Percentiles rank a stretch among this genome's conserved stretches.
Conservation (phyloP, 768 basidiomycete species). For the Lentinula edodes region DNA sequence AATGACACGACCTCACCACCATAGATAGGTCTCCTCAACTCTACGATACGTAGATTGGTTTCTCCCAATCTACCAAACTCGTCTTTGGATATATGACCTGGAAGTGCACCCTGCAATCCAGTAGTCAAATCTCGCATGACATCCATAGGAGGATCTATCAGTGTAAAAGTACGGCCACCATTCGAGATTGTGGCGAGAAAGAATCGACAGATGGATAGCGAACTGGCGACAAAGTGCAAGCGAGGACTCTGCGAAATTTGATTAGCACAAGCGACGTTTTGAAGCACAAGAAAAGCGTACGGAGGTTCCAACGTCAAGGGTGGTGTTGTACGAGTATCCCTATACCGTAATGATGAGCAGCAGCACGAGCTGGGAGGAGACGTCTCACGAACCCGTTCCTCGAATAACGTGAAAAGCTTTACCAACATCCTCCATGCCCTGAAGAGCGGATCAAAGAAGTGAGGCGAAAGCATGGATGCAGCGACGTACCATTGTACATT, state of each 20-base stretch:
- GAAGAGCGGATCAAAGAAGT: background rate
- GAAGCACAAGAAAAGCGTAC: constrained; percentile 17
- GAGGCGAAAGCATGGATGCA: background rate
- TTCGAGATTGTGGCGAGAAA: constrained; percentile 64
- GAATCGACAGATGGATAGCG: constrained; percentile 46
- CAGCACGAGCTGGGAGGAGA: constrained; percentile 2
- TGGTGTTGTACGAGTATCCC: constrained; percentile 69
- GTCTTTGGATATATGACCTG: constrained; percentile 26
- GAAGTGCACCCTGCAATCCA: constrained; percentile 34
- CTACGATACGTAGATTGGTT: background rate
- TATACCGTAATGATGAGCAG: constrained; percentile 20
- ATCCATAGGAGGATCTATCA: constrained; percentile 35
- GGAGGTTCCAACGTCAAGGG: constrained; percentile 49
- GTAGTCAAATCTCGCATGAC: constrained; percentile 31
- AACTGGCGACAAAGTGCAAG: constrained; percentile 57
- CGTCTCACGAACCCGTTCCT: constrained; percentile 41
- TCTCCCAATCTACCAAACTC: constrained; percentile 19
- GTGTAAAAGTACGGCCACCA: constrained; percentile 48
- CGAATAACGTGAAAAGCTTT: constrained; percentile 55
- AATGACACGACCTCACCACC: background rate
- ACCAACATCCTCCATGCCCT: constrained; percentile 61
- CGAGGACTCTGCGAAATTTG: constrained; percentile 43
- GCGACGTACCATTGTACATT: constrained; percentile 46
- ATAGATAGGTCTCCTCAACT: background rate
- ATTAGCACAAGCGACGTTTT: constrained; percentile 8